Evolutionary conservation across 108 stramenopile genomes (phyloP).

Genomic region (Stephanodiscus triporus): DNA sequence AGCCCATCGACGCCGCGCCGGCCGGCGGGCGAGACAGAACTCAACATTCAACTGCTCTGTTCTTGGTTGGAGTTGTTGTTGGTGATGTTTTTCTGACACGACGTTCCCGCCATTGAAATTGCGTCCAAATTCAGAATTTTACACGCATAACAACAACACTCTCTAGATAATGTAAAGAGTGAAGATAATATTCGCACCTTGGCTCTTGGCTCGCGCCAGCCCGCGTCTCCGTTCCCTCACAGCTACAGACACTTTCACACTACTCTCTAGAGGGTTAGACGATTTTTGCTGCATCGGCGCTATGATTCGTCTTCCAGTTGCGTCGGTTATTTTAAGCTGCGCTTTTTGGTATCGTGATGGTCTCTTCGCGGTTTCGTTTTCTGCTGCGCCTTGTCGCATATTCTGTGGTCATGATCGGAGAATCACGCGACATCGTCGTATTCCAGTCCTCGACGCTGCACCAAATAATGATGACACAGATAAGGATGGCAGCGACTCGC

Average conservation of each 20-base stretch:
- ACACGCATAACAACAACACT: no score
- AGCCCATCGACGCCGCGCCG: no score
- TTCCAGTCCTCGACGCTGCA: neutral
- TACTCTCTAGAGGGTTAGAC: neutral
- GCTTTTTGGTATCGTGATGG: neutral
- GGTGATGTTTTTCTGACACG: no score
- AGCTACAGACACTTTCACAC: neutral
- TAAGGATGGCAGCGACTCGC: neutral
- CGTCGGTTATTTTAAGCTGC: neutral
- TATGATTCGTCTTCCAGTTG: neutral
- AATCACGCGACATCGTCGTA: neutral
- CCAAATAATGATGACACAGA: constrained; percentile 2
- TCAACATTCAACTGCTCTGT: no score
- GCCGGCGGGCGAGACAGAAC: no score
- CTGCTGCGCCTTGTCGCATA: neutral
- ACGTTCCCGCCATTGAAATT: no score
- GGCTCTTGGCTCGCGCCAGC: no score
- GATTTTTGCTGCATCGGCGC: neutral
- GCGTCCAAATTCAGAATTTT: no score
- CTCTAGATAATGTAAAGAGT: no score
- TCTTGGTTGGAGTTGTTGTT: no score
- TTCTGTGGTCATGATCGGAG: neutral
- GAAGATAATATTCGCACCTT: no score
- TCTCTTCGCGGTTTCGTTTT: neutral
- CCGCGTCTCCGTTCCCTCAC: no score